phyloP scores from a whole-genome alignment of 805 yeast species.

The Starmerella etchellsii region DNA sequence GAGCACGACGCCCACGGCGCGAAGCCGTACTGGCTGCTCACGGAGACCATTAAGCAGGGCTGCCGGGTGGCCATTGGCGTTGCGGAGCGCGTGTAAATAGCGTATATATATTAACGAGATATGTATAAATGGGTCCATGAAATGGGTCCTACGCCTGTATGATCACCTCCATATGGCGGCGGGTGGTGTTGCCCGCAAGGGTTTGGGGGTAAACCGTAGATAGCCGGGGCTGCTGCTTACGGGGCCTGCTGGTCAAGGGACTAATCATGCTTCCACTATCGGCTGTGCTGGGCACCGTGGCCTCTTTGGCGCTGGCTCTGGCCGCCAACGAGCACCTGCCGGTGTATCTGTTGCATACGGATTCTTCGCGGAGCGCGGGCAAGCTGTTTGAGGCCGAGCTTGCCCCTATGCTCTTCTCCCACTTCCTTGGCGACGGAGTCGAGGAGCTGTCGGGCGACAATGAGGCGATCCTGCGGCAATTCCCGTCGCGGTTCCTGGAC shows the following conservation, averaged over 20 bases:
- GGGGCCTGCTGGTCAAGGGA: too few species aligned
- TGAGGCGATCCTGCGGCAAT: constrained; percentile 9
- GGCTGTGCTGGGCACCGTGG: constrained; percentile 5
- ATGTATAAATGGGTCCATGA: neutral
- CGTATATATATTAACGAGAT: neutral
- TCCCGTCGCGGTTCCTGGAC: constrained; percentile 18
- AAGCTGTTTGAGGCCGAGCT: constrained; percentile 7
- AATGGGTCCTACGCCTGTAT: too few species aligned
- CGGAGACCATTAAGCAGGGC: constrained; percentile 72
- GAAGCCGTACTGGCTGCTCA: constrained; percentile 76
- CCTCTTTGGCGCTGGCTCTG: constrained; percentile 2
- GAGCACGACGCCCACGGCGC: constrained; percentile 87
- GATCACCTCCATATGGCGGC: too few species aligned
- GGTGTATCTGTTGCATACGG: constrained; percentile 16
- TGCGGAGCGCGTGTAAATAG: constrained; percentile 53
- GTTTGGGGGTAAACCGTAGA: too few species aligned
- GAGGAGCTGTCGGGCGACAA: constrained; percentile 3
- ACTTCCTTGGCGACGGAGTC: constrained; percentile 17
- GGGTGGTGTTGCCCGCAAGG: too few species aligned
- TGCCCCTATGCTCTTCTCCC: constrained; percentile 14
- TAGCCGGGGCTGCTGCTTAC: too few species aligned
- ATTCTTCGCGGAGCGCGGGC: constrained; percentile 4
- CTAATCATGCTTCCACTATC: neutral
- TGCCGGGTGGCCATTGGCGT: constrained; percentile 84
- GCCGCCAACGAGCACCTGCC: constrained; percentile 12